These are phyloP conservation scores for Articulospora tetracladia DNA, from an alignment of 495 filamentous ascomycete genomes.

Conservation along the genomic window DNA sequence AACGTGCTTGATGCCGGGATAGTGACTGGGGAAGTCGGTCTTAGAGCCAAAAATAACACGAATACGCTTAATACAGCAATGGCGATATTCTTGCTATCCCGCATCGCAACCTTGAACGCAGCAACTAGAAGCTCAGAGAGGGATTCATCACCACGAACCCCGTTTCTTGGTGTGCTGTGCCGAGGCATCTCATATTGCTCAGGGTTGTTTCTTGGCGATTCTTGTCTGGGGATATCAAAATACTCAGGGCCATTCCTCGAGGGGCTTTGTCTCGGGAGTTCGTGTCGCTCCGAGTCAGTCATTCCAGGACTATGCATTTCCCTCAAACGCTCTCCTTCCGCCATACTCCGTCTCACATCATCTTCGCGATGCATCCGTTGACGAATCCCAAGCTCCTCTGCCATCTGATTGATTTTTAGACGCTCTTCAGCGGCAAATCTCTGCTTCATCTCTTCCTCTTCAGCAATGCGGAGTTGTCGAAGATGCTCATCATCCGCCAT, in stretches of 20 bases:
- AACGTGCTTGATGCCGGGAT: background rate
- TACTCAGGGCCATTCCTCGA: background rate
- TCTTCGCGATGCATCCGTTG: conserved; percentile 16
- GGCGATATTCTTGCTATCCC: conserved; percentile 67
- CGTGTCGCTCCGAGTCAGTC: background rate
- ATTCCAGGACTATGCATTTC: conserved; percentile 44
- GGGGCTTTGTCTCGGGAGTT: background rate
- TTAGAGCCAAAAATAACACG: conserved; percentile 46
- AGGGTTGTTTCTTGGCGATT: conserved; percentile 13
- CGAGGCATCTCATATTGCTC: conserved; percentile 23
- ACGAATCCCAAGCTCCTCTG: conserved; percentile 10
- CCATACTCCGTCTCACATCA: conserved; percentile 29
- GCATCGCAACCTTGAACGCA: conserved; percentile 61
- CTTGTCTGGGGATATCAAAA: conserved; percentile 1
- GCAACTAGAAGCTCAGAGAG: conserved; percentile 62
- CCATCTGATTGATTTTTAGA: conserved; percentile 4
- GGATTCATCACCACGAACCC: conserved; percentile 31
- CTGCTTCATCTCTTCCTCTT: conserved; percentile 9
- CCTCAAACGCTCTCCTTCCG: conserved; percentile 46
- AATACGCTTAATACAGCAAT: conserved; percentile 60
- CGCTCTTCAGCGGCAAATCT: conserved; percentile 3
- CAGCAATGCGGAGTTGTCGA: background rate
- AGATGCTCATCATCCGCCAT: background rate
- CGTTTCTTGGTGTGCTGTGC: conserved; percentile 19
- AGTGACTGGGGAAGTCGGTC: background rate